Percentiles rank a stretch among this genome's conserved stretches.
Evolutionary conservation across 495 filamentous ascomycete genomes (phyloP).

Genomic region (Neurospora sp.): DNA sequence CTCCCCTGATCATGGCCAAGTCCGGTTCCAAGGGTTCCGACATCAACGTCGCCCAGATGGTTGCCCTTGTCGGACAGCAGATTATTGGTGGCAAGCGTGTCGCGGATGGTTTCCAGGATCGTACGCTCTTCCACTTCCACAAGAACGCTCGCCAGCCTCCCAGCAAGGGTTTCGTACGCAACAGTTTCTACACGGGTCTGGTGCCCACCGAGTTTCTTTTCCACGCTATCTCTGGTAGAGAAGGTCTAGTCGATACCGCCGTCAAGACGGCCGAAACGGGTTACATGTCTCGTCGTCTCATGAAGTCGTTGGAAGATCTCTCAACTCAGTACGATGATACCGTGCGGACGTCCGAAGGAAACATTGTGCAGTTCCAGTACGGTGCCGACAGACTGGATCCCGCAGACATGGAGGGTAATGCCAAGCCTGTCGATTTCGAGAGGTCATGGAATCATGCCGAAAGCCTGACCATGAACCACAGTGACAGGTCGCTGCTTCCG

Average conservation of each 20-base stretch:
- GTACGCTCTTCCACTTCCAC: slow-evolving; percentile 88
- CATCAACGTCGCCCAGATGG: slow-evolving; percentile 99
- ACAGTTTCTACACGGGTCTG: slow-evolving; percentile 95
- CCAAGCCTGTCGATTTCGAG: slow-evolving; percentile 86
- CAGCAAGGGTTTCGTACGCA: slow-evolving; percentile 91
- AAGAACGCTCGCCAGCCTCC: slow-evolving; percentile 84
- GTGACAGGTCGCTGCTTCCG: slow-evolving; percentile 58
- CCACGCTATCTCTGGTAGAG: slow-evolving; percentile 95
- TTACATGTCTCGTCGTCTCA: slow-evolving; percentile 96
- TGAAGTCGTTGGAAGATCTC: slow-evolving; percentile 96
- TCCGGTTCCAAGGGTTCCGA: slow-evolving; percentile 91
- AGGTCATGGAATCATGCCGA: slow-evolving; percentile 84
- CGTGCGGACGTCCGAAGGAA: slow-evolving; percentile 74
- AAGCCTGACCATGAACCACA: slow-evolving; percentile 66
- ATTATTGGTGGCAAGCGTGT: slow-evolving; percentile 94
- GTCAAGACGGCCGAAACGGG: slow-evolving; percentile 98
- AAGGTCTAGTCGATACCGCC: slow-evolving; percentile 98
- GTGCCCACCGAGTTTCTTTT: slow-evolving; percentile 89
- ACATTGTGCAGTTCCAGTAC: slow-evolving; percentile 92
- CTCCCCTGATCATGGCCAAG: slow-evolving; percentile 92
- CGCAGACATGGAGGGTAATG: slow-evolving; percentile 93
- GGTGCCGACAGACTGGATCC: slow-evolving; percentile 93
- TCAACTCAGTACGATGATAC: slow-evolving; percentile 88
- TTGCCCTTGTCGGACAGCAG: slow-evolving; percentile 93
- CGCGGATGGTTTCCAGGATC: slow-evolving; percentile 90